These are phyloP conservation scores for Drosera capensis DNA, from an alignment of 148 eudicot species.

Conservation along the genomic window DNA sequence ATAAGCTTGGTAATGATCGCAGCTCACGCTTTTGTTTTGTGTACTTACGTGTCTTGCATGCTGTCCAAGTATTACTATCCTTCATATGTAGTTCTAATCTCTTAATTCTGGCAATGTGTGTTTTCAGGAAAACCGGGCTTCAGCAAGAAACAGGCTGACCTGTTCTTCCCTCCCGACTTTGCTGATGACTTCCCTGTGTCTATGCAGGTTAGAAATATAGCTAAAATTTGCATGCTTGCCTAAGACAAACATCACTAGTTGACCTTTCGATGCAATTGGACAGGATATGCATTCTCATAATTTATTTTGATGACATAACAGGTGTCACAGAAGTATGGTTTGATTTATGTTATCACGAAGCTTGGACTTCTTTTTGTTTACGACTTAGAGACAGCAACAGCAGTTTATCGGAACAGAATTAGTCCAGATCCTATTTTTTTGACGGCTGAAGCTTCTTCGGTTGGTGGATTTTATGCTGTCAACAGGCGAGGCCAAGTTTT, in stretches of 20 bases:
- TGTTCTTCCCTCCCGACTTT: conserved; percentile 97
- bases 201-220: conserved; percentile 60
- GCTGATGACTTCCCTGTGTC: conserved; percentile 94
- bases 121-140: conserved; percentile 69
- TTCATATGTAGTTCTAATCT: neutral
- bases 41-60: neutral
- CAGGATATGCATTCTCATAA: too few relatives aligned
- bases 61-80: neutral
- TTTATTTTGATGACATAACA: conserved; percentile 23
- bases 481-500: conserved; percentile 90
- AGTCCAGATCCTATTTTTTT: conserved; percentile 98
- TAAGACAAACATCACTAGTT: too few relatives aligned
- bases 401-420: conserved; percentile 85
- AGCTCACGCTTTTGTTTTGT: too few relatives aligned
- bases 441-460: conserved; percentile 82
- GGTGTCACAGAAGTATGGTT: conserved; percentile 79
- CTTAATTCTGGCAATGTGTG: neutral
- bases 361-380: conserved; percentile 93
- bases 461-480: conserved; percentile 91
- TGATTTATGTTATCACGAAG: conserved; percentile 87
- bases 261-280: too few relatives aligned
- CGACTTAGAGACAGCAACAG: conserved; percentile 92
- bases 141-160: conserved; percentile 91
- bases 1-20: too few relatives aligned
- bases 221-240: neutral